Evolutionary conservation across 352 stramenopile species (phyloP), one percentile per base, ranked within the genome.

Genomic region (Pythium myriotylum): DNA sequence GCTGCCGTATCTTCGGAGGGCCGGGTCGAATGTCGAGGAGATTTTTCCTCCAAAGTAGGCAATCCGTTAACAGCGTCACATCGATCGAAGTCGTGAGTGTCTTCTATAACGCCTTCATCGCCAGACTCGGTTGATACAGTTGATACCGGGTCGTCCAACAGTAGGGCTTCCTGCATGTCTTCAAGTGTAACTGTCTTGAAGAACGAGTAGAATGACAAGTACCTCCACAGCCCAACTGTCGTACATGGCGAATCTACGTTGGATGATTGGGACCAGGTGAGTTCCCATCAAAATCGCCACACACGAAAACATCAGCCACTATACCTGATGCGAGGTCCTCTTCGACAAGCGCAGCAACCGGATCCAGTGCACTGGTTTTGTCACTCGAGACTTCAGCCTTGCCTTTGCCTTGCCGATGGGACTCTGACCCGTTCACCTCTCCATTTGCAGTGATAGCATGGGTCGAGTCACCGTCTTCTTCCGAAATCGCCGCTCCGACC

Each of bases 181-280:
- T 81, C 74, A 4, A 73, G 68, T 46, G 71, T 77, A 22, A 91
- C 74, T 22, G 67, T 76, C 42, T 83, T 81, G 35, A 89, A 91
- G 54, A 81, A 88, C 43, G 79, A 74, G 54, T 81, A 88, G 8
- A 77, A 73, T 20, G 72, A 71, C 27, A 85, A 35, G 55, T 86
- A 91, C 39, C 77, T 83, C 84, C 84, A 93, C 40, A 93, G 51
- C 4, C 84, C 81, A 23, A 69, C 74, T 2, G 78, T 88, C 58
- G 81, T 89, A 45, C 78, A 91, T 17, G 80, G 80, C 24, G 78
- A 65, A 45, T 89, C 84, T 93, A 46, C 27, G 35, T 43, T 26
- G 45, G 23, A 39, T 14, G 23, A 35, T 6, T 42, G 23, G 17
- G 2, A 16, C 2, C 4, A 16, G 24, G 32, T 35, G 16, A 42